A percentile compares a stretch with the other conserved stretches of the same genome.
phyloP scores from a whole-genome alignment of 1,284 basidiomycete genomes.

The Porogramme epimiltina region DNA sequence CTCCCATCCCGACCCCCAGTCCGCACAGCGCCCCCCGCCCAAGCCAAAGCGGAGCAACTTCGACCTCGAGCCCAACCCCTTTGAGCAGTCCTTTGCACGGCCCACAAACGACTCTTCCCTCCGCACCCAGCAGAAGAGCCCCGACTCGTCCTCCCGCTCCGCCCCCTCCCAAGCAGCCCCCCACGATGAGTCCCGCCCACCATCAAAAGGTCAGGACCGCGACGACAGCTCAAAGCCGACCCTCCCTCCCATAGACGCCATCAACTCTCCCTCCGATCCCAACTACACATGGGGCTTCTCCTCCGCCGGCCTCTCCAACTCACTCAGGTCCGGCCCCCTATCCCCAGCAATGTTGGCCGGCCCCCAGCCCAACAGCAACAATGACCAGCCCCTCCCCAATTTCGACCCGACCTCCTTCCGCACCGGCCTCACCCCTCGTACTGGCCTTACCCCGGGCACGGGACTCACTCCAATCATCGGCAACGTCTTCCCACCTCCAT shows the following conservation, averaged over 20 bases:
- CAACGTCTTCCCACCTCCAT: constrained; percentile 80
- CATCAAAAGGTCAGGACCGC: constrained; percentile 38
- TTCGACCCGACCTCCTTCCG: constrained; percentile 83
- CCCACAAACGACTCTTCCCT: constrained; percentile 48
- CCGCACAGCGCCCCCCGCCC: constrained; percentile 15
- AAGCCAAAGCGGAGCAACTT: constrained; percentile 59
- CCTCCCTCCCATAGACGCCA: constrained; percentile 84
- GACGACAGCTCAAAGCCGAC: constrained; percentile 55
- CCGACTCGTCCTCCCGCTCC: constrained; percentile 35
- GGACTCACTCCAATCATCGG: constrained; percentile 85
- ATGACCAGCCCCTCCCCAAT: constrained; percentile 32
- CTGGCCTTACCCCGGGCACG: constrained; percentile 70
- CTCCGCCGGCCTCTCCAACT: constrained; percentile 62
- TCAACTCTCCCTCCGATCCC: constrained; percentile 79
- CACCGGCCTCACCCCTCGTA: constrained; percentile 80
- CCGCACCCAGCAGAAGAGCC: constrained; percentile 40
- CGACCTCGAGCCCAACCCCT: constrained; percentile 93
- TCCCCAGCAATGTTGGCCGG: constrained; percentile 95
- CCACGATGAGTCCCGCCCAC: constrained; percentile 37
- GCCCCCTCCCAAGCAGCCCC: constrained; percentile 40
- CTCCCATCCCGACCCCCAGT: constrained; percentile 5
- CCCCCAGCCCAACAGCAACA: constrained; percentile 54
- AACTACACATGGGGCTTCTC: constrained; percentile 75
- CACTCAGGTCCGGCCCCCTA: constrained; percentile 87
- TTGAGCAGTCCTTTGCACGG: constrained; percentile 88